Evolutionary conservation across 331 rosid genomes (phyloP).

Genomic region (Malus hybrid): DNA sequence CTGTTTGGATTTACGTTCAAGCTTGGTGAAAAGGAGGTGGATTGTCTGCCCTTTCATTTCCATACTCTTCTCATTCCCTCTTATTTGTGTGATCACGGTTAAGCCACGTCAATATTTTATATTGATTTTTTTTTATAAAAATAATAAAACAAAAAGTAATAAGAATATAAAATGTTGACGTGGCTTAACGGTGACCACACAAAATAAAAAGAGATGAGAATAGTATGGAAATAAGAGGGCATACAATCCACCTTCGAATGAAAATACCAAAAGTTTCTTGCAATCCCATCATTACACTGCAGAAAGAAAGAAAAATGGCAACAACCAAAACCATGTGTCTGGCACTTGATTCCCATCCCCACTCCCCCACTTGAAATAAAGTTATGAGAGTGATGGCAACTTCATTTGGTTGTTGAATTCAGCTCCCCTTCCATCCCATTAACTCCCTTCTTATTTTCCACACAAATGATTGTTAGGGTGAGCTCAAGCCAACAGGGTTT

Average conservation of each 20-base stretch:
- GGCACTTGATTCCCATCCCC: constrained; percentile 17
- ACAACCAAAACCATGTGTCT: constrained; percentile 27
- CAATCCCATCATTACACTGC: constrained; percentile 18
- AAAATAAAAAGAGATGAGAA: too few relatives aligned
- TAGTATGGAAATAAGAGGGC: too few relatives aligned
- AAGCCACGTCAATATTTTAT: too few relatives aligned
- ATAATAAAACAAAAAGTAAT: too few relatives aligned
- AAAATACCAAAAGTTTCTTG: constrained; percentile 17
- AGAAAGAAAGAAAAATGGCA: background rate
- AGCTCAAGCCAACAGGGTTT: too few relatives aligned
- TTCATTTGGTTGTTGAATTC: background rate
- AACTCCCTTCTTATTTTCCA: constrained; percentile 11
- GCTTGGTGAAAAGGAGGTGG: background rate
- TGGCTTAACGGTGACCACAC: too few relatives aligned
- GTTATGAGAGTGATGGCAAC: background rate
- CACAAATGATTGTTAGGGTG: constrained; percentile 7
- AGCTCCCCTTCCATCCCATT: background rate
- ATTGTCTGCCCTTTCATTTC: too few relatives aligned
- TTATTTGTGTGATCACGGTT: too few relatives aligned
- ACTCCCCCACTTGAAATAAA: constrained; percentile 9
- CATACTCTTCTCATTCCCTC: too few relatives aligned
- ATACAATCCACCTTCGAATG: too few relatives aligned
- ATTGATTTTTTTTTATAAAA: too few relatives aligned
- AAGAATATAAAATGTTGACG: too few relatives aligned
- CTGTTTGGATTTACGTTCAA: constrained; percentile 17